Percentiles rank a stretch among this genome's conserved stretches.
phyloP scores from a whole-genome alignment of 306 rosid species.

The Aeschynomene evenia region DNA sequence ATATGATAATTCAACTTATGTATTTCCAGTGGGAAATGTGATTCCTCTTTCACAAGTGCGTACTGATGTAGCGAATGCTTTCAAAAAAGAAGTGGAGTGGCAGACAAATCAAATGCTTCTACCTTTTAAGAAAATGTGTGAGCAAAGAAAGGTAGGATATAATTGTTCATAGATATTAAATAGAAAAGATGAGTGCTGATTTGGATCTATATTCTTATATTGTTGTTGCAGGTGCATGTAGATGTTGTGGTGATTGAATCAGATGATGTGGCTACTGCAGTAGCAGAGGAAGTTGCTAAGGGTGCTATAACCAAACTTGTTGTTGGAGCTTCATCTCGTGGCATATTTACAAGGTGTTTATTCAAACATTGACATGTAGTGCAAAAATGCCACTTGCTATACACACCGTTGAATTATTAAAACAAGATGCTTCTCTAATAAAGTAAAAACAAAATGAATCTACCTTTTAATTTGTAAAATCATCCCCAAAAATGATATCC shows the following conservation, averaged over 20 bases:
- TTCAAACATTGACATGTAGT: constrained; percentile 1
- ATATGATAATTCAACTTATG: constrained; percentile 24
- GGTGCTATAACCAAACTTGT: constrained; percentile 58
- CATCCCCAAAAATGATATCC: background rate
- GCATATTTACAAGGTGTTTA: constrained; percentile 76
- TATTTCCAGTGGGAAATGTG: constrained; percentile 71
- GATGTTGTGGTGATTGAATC: constrained; percentile 75
- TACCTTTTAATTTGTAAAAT: background rate
- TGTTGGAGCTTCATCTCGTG: constrained; percentile 74
- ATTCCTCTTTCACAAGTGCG: constrained; percentile 67
- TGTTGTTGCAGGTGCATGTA: constrained; percentile 65
- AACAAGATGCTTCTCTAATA: background rate
- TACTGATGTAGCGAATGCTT: constrained; percentile 61
- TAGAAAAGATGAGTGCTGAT: constrained; percentile 9
- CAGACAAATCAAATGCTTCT: constrained; percentile 58
- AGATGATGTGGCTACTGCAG: constrained; percentile 65
- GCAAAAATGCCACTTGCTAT: background rate
- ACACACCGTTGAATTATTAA: background rate
- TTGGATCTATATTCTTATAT: constrained; percentile 3
- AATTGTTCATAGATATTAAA: constrained; percentile 24
- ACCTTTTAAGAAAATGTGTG: constrained; percentile 77
- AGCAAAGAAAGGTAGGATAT: constrained; percentile 64
- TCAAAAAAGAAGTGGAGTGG: constrained; percentile 65
- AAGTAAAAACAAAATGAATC: constrained; percentile 18
- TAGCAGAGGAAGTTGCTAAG: constrained; percentile 70